Evolutionary conservation across 2,329 filamentous ascomycete species (phyloP).

Genomic region (Passalora sequoiae): DNA sequence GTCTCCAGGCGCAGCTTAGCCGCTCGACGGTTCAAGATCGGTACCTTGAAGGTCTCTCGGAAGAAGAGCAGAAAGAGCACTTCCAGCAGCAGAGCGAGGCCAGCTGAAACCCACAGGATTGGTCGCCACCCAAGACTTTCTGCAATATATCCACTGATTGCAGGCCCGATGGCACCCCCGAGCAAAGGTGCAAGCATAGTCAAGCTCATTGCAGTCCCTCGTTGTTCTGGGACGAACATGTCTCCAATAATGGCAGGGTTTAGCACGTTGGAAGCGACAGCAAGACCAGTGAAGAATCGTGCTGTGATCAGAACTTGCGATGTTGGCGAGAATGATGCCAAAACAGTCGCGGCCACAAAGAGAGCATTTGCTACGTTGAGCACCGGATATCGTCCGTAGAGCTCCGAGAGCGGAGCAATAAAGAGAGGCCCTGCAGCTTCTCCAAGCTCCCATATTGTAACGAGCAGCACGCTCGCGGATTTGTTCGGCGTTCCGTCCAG

Average conservation of each 20-base stretch:
- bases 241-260: constrained; percentile 61
- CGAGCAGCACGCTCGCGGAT: constrained; percentile 36
- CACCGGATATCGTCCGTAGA: constrained; percentile 38
- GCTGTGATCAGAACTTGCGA: constrained; percentile 39
- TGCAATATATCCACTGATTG: constrained; percentile 52
- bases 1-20: constrained; percentile 24
- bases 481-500: constrained; percentile 22
- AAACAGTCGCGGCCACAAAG: constrained; percentile 42
- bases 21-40: constrained; percentile 48
- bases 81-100: constrained; percentile 47
- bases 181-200: constrained; percentile 55
- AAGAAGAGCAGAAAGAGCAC: constrained; percentile 48
- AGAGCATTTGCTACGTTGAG: constrained; percentile 40
- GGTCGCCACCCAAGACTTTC: constrained; percentile 52
- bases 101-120: constrained; percentile 49
- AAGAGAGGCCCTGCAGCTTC: constrained; percentile 44
- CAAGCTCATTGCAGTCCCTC: constrained; percentile 55
- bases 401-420: constrained; percentile 43
- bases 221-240: constrained; percentile 54
- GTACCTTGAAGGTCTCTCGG: constrained; percentile 57
- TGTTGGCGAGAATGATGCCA: constrained; percentile 38
- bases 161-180: constrained; percentile 54
- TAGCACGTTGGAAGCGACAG: constrained; percentile 51
- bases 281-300: constrained; percentile 41
- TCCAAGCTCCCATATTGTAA: constrained; percentile 48